Evolutionary conservation across 2,329 filamentous ascomycete species (phyloP), one percentile per base, ranked within the genome.

Genomic region (Scopulariopsis brevicaulis): DNA sequence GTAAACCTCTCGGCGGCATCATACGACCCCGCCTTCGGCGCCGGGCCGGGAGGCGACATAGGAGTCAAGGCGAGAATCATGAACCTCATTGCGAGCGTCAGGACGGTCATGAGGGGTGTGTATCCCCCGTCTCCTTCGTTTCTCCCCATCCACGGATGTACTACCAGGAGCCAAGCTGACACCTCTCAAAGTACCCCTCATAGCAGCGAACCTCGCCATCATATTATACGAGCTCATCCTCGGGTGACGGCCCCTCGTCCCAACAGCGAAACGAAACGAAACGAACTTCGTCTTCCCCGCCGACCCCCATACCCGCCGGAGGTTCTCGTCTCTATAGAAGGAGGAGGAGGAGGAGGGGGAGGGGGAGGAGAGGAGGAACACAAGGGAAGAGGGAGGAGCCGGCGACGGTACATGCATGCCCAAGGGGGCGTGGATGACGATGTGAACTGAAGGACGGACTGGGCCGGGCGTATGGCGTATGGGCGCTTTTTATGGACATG

Each of bases 21-120:
- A 28, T 78, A 79, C 65, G 90, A 96, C 64, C 86, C 89, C 1
- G 84, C 85, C 48, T 96, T 96, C 70, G 90, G 91, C 65, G 76
- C 85, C 63, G 74, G 79, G 66, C 67, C 89, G 64, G 88, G 89
- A 64, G 81, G 85, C 63, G 92, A 89, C 72, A 80, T 96, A 66
- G 93, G 94, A 73, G 86, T 86, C 56, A 94, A 94, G 71, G 46
- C 20, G 46, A 11, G 20, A 6, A 79, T 92, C 50, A 86, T 96
- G 66, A 91, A 96, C 70, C 74, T 97, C 66, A 94, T 97, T 64
- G 89, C 89, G 40, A 94, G 89, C 67, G 87, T 96, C 64, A 81
- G 93, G 71, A 96, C 90, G 59, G 77, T 97, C 58, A 96, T 96
- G 90, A 83, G 93, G 76, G 91, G 92, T 96, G 66, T 56, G 70